phyloP scores from a whole-genome alignment of 148 eudicot species.

The Spergularia marina region DNA sequence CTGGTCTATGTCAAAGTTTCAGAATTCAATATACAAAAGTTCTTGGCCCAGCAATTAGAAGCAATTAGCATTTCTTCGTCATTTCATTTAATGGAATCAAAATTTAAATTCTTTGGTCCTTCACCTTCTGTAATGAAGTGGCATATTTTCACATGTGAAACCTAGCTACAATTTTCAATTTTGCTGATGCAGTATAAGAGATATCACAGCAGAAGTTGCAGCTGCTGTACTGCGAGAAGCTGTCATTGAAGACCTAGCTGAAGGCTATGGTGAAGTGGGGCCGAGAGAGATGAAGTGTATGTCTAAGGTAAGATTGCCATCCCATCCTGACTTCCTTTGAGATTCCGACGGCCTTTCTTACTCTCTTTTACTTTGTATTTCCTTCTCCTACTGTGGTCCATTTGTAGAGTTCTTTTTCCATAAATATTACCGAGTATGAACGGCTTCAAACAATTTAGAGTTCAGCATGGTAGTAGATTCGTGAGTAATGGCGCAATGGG shows the following conservation, averaged over 20 bases:
- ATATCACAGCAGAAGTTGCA: conserved; percentile 89
- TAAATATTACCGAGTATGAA: too few relatives aligned
- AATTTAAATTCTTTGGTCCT: not conserved
- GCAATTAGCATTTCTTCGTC: not conserved
- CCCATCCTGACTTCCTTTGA: not conserved
- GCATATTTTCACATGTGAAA: conserved; percentile 1
- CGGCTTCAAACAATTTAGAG: too few relatives aligned
- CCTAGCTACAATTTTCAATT: not conserved
- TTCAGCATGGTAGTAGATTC: too few relatives aligned
- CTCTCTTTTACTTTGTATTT: not conserved
- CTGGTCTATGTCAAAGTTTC: not conserved
- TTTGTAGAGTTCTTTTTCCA: too few relatives aligned
- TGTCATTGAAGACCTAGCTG: conserved; percentile 73
- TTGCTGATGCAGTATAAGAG: conserved; percentile 64
- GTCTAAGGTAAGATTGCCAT: conserved; percentile 66
- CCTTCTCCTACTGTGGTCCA: not conserved
- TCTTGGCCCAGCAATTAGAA: not conserved
- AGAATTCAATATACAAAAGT: not conserved
- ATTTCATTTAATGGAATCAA: not conserved
- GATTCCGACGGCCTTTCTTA: not conserved
- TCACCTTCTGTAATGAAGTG: not conserved
- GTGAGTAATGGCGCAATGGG: too few relatives aligned
- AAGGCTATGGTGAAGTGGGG: conserved; percentile 84
- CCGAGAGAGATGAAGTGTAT: conserved; percentile 62
- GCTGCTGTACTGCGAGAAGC: conserved; percentile 85